A percentile compares a stretch with the other conserved stretches of the same genome.
These are phyloP conservation scores for Chalciporus sp. DNA, from an alignment of 1,284 basidiomycete genomes.

Conservation along the genomic window DNA sequence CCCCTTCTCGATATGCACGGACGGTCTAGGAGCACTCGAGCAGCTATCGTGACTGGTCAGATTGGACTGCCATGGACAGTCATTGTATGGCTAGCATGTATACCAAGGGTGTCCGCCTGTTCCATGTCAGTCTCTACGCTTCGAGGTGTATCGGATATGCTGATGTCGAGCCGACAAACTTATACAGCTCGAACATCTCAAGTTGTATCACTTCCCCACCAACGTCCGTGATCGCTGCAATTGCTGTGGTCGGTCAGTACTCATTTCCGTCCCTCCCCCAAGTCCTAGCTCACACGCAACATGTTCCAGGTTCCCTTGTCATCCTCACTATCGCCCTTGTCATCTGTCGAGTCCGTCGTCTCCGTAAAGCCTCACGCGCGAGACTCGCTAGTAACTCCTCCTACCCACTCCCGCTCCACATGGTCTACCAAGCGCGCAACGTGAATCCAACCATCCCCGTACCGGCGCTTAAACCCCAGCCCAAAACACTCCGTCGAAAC, in stretches of 20 bases:
- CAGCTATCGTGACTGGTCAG: background rate
- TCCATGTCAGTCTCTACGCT: slow-evolving; percentile 9
- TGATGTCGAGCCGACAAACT: background rate
- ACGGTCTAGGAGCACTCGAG: background rate
- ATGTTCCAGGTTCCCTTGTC: background rate
- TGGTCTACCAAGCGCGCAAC: background rate
- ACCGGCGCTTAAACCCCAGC: slow-evolving; percentile 1
- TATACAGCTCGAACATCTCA: background rate
- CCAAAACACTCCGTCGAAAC: slow-evolving; percentile 2
- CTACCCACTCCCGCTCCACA: background rate
- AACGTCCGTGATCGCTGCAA: background rate
- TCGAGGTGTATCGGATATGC: background rate
- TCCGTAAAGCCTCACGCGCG: background rate
- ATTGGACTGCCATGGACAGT: background rate
- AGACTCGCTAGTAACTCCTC: background rate
- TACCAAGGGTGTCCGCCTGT: slow-evolving; percentile 23
- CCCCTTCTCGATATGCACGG: slow-evolving; percentile 4
- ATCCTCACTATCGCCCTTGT: background rate
- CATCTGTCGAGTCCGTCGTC: background rate
- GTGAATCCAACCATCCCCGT: background rate
- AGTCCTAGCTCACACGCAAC: no score
- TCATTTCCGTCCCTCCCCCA: background rate
- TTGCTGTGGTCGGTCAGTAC: slow-evolving; percentile 14
- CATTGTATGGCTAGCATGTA: background rate
- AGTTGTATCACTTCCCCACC: slow-evolving; percentile 3